phyloP scores from a whole-genome alignment of 2,329 filamentous ascomycete genomes.

The Septoria petroselini region DNA sequence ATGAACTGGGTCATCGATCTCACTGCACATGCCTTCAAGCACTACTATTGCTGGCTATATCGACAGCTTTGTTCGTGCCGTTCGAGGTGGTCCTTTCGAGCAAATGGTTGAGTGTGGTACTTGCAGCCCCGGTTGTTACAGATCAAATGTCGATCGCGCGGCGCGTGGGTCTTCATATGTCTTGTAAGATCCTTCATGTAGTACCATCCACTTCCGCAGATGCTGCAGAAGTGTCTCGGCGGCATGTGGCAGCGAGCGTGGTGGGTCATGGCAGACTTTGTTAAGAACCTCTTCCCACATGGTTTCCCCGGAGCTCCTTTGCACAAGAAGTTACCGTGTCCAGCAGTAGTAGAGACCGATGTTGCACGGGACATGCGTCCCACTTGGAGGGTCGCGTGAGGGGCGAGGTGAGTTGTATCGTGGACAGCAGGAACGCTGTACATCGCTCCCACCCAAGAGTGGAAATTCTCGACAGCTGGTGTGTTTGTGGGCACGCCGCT shows the following conservation, averaged over 20 bases:
- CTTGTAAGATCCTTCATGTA: conserved; percentile 11
- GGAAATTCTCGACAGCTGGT: background rate
- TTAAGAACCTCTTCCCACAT: background rate
- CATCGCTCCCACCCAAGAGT: background rate
- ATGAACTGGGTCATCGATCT: too few species aligned
- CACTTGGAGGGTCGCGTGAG: background rate
- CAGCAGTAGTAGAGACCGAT: background rate
- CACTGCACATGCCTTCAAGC: too few species aligned
- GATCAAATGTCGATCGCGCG: conserved; percentile 6
- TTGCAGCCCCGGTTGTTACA: conserved; percentile 10
- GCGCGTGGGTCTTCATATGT: conserved; percentile 10
- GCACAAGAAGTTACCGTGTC: conserved; percentile 4
- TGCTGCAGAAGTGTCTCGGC: background rate
- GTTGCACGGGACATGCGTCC: background rate
- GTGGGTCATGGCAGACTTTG: conserved; percentile 4
- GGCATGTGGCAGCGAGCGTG: conserved; percentile 11
- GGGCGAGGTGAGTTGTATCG: background rate
- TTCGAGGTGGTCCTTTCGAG: conserved; percentile 5
- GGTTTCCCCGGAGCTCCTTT: background rate
- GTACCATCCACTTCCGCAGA: conserved; percentile 2
- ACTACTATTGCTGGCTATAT: background rate
- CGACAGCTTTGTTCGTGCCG: background rate
- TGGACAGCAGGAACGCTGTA: background rate
- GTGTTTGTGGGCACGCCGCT: background rate
- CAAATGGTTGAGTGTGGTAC: conserved; percentile 9